Base-by-base conservation (phyloP, 2,329 filamentous ascomycete genomes). In the Fusarium continuum region DNA sequence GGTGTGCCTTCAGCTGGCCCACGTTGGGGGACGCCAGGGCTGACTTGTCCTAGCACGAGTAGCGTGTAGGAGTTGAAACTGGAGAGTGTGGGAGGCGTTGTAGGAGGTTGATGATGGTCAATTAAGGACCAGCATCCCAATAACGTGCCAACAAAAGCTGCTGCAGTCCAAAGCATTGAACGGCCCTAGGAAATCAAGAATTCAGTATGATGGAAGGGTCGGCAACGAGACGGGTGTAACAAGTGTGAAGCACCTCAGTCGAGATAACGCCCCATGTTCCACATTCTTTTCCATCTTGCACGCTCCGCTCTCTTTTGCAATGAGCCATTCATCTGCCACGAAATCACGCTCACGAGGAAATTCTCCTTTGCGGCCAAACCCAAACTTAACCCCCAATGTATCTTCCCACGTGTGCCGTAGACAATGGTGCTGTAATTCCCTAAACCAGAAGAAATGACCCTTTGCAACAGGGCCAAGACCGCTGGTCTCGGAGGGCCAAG, bases 1-100 rank as follows among this genome's bases (percentile, higher is more conserved):
- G 64, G 59, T 64, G 59, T 52, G 64, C 41, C 53, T 67, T 65
- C 64, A 67, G 63, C 63, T 66, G 63, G 55, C 32, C 55, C 55
- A 55, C 61, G 59, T 57, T 45, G 44, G 61, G 39, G 53, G 44
- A 51, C 56, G 61, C 61, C 58, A 63, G 51, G 62, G 62, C 62
- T 65, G 62, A 64, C 48, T 66, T 55, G 61, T 53, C 59, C 55
- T 45, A 46, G 55, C 17, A 60, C 34, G 45, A 51, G 29, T 35
- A 41, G 40, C 38, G 36, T 23, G 26, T 54, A 63, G 56, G 56
- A 60, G 57, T 57, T 40, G 44, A 51, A 54, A 50, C 57, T 61
- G 49, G 45, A 39, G 50, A 56, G 57, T 51, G 41, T 52, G 47
- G 61, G 50, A 38, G 40, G 13, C 32, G 35, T 32, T 59, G 57